Base-by-base conservation (phyloP, 768 basidiomycete genomes). In the Gloeostereum incarnatum region DNA sequence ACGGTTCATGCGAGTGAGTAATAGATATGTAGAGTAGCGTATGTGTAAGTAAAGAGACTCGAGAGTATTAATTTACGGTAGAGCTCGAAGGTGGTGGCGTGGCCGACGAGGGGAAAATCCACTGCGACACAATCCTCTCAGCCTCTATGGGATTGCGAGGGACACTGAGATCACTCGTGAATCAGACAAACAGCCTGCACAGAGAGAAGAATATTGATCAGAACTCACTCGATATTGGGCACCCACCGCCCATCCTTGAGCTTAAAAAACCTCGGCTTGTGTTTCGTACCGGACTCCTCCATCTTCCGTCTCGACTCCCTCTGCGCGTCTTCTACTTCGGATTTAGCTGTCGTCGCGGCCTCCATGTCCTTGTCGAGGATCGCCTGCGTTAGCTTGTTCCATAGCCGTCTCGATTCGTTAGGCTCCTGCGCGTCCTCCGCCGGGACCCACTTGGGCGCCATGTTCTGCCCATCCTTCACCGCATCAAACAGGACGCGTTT, bases 281-380 rank as follows among this genome's bases (percentile, higher is more conserved):
- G 80, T 36, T 61, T 62, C 46, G 74, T 66, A 4, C 86, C 87
- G 14, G 57, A 72, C 50, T 84, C 85, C 42, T 93, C 92, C 44
- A 84, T 68, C 54, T 63, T 62, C 52, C 70, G 75, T 26, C 88
- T 77, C 39, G 72, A 58, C 49, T 96, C 91, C 34, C 96, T 71
- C 61, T 98, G 93, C 18, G 78, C 78, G 46, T 94, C 91, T 62
- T 99, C 96, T 1, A 99, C 87, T 9, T 71, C 69, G 2, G 76
- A 75, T 68, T 99, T 99, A 34, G 90, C 88, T 19, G 73, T 74
- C 3, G 92, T 96, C 17, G 96, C 96, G 8, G 76, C 81, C 49
- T 93, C 89, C 90, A 98, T 94, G 56, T 99, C 91, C 52, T 83
- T 88, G 22, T 66, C 67, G 21, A 69, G 55, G 58, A 99, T 97